Evolutionary conservation across 1,284 basidiomycete genomes (phyloP), one percentile per base, ranked within the genome.

Genomic region (Neolentinus lepideus): DNA sequence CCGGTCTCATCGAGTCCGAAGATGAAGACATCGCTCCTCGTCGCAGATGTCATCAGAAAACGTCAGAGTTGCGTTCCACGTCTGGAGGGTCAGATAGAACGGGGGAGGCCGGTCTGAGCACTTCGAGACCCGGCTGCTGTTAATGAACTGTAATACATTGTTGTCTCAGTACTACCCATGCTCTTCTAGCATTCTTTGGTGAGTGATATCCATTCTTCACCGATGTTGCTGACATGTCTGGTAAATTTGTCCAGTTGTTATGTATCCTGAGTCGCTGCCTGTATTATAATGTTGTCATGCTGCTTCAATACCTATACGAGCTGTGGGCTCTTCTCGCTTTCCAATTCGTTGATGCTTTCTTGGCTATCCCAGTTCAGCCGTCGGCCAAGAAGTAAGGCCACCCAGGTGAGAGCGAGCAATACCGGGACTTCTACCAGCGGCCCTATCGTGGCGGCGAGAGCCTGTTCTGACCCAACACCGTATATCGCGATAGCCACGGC

Each of bases 361-460:
- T 25, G 11, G 22, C 47, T 26, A 35, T 36, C 55, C 84, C 85
- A 86, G 0, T 63, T 56, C 48, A 88, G 65, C 60, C 67, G 75
- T 25, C 65, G 61, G 33, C 75, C 69, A 47, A 87, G 64, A 58
- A 74, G 81, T 22, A 90, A 72, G 0, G 89, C 80, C 0, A 88
- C 75, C 79, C 84, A 92, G 1, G 86, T 90, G 56, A 94, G 69
- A 0, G 75, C 71, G 2, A 93, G 74, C 35, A 93, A 70, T 0
- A 93, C 89, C 0, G 90, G 92, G 1, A 87, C 88, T 67, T 92
- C 88, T 1, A 91, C 84, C 10, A 91, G 74, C 0, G 88, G 89
- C 0, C 90, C 90, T 25, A 88, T 83, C 0, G 89, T 90, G 4
- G 89, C 86, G 0, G 90, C 89, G 0, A 92, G 74, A 0, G 86